phyloP scores from a whole-genome alignment of 148 eudicot genomes.

The Nepenthes gracilis region DNA sequence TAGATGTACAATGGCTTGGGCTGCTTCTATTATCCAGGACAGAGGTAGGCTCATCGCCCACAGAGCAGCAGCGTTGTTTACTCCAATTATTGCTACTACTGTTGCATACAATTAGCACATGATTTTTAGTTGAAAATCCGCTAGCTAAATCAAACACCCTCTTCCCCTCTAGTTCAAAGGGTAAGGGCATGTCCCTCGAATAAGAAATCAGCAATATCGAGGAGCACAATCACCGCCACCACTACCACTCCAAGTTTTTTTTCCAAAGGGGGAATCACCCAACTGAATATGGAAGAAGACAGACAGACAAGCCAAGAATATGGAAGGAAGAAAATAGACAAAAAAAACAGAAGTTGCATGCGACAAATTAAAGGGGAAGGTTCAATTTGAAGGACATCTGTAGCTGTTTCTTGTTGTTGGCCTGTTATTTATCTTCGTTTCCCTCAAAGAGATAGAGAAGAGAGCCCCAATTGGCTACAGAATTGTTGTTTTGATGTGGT shows the following conservation, averaged over 20 bases:
- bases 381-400: no score
- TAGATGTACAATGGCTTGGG: constrained; percentile 53
- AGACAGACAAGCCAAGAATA: no score
- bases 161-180: constrained; percentile 24
- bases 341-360: no score
- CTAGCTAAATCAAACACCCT: constrained; percentile 13
- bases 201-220: not conserved
- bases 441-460: no score
- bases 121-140: not conserved
- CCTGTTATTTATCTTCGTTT: no score
- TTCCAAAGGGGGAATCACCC: not conserved
- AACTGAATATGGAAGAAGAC: no score
- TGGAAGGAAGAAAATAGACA: no score
- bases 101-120: not conserved
- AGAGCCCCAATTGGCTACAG: no score
- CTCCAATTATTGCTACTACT: not conserved
- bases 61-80: not conserved
- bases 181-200: constrained; percentile 32
- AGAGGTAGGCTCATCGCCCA: constrained; percentile 49
- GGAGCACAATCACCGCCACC: not conserved
- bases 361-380: no score
- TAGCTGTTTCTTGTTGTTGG: no score
- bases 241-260: not conserved
- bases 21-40: constrained; percentile 55
- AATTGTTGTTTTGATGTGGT: no score